phyloP scores from a whole-genome alignment of 1,284 basidiomycete species.

The Pyrrhoderma lamaoense region DNA sequence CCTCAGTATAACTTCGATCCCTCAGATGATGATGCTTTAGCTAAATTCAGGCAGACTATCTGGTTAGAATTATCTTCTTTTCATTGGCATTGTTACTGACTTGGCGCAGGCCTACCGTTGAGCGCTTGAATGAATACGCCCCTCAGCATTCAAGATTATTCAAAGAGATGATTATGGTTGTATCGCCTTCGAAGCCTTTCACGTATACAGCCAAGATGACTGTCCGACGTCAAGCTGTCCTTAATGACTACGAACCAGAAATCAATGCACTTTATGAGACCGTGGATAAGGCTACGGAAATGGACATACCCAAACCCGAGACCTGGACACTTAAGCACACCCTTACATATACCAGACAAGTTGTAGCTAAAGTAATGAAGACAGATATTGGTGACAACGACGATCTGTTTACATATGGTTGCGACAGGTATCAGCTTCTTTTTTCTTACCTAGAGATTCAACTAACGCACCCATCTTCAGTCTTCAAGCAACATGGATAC shows the following conservation, averaged over 20 bases:
- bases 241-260: slow-evolving; percentile 27
- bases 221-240: slow-evolving; percentile 24
- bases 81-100: background rate
- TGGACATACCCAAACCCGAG: slow-evolving; percentile 12
- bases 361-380: slow-evolving; percentile 13
- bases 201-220: slow-evolving; percentile 32
- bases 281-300: slow-evolving; percentile 17
- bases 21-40: background rate
- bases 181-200: slow-evolving; percentile 15
- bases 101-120: slow-evolving; percentile 22
- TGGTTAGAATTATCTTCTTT: background rate
- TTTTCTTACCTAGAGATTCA: background rate
- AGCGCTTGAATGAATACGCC: slow-evolving; percentile 24
- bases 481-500: slow-evolving; percentile 35
- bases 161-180: slow-evolving; percentile 22
- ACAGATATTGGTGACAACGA: slow-evolving; percentile 14
- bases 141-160: slow-evolving; percentile 26
- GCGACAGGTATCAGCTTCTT: slow-evolving; percentile 18
- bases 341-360: slow-evolving; percentile 13
- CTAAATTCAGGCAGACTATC: slow-evolving; percentile 6
- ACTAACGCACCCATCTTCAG: slow-evolving; percentile 18
- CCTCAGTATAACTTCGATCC: slow-evolving; percentile 13
- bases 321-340: slow-evolving; percentile 7
- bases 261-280: slow-evolving; percentile 26
- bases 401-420: slow-evolving; percentile 20